Base-by-base conservation (phyloP, 345 rosid species). In the Corchorus olitorius region DNA sequence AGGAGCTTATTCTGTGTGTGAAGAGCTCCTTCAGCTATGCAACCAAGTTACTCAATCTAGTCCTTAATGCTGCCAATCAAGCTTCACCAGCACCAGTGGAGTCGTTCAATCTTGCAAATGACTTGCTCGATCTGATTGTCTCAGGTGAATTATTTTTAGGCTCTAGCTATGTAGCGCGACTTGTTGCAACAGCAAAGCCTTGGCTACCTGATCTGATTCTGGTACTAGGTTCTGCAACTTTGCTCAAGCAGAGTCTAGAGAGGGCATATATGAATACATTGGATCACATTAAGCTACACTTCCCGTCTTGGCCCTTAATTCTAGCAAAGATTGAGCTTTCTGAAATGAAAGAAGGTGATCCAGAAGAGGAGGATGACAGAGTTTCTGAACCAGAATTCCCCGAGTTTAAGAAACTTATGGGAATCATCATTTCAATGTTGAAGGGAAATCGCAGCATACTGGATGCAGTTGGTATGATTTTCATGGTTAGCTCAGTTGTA, bases 201-300 rank as follows among this genome's bases (percentile, higher is more conserved):
- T 96, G 99, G 97, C 79, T 96, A 76, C 97, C 98, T 58, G 99
- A 96, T 90, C 73, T 93, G 83, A 78, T 91, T 84, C 90, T 96
- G 75, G 93, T 90, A 73, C 74, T 96, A 75, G 98, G 92, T 63
- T 89, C 85, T 71, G 75, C 81, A 50, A 79, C 86, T 78, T 72
- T 89, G 77, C 81, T 83, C 22, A 64, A 82, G 58, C 80, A 77
- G 64, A 86, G 74, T 74, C 78, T 33, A 53, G 93, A 85, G 75
- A 77, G 43, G 49, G 43, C 83, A 9, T 78, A 80, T 77, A 52
- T 72, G 65, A 77, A 77, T 39, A 76, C 81, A 77, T 80, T 73
- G 50, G 82, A 85, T 69, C 83, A 76, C 61, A 76, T 90, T 35
- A 91, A 88, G 79, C 75, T 72, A 49, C 82, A 73, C 62, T 87